These are phyloP conservation scores for Lachnellula cervina DNA, from an alignment of 2,329 filamentous ascomycete genomes.

Conservation along the genomic window DNA sequence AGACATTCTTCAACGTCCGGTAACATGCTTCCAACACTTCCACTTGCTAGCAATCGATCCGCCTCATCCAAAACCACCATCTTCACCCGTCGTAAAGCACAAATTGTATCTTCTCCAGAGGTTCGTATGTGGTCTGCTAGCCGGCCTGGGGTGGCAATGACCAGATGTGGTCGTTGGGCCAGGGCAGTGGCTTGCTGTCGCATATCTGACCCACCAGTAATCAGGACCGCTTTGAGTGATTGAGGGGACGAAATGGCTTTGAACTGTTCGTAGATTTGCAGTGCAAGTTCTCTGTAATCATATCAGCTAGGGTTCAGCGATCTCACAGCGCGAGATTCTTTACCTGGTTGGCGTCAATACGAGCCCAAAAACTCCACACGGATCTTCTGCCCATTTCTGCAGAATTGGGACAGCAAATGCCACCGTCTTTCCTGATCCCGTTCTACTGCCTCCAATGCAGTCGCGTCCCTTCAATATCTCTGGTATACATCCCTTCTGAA, in stretches of 20 bases:
- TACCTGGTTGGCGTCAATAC: conserved; percentile 83
- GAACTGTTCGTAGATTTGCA: conserved; percentile 96
- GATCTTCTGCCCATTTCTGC: conserved; percentile 89
- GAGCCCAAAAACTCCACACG: conserved; percentile 83
- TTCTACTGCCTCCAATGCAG: conserved; percentile 90
- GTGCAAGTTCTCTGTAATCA: conserved; percentile 69
- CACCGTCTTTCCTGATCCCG: conserved; percentile 95
- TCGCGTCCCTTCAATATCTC: conserved; percentile 87
- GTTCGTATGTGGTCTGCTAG: conserved; percentile 89
- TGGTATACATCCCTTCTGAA: conserved; percentile 89
- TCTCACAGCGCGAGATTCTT: conserved; percentile 4
- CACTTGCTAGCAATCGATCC: conserved; percentile 74
- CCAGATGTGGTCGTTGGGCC: conserved; percentile 76
- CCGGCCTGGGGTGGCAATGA: conserved; percentile 90
- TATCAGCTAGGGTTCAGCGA: conserved; percentile 11
- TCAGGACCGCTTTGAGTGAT: conserved; percentile 78
- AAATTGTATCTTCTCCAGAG: conserved; percentile 86
- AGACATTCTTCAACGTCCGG: conserved; percentile 88
- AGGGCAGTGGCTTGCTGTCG: conserved; percentile 81
- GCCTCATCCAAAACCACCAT: conserved; percentile 95
- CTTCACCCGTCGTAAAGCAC: conserved; percentile 70
- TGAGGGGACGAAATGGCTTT: conserved; percentile 87
- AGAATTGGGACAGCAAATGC: conserved; percentile 93
- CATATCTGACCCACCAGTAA: conserved; percentile 94
- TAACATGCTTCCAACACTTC: conserved; percentile 80